Percentiles rank a stretch among this genome's conserved stretches.
Evolutionary conservation across 768 basidiomycete species (phyloP).

Genomic region (Boletales sp.): DNA sequence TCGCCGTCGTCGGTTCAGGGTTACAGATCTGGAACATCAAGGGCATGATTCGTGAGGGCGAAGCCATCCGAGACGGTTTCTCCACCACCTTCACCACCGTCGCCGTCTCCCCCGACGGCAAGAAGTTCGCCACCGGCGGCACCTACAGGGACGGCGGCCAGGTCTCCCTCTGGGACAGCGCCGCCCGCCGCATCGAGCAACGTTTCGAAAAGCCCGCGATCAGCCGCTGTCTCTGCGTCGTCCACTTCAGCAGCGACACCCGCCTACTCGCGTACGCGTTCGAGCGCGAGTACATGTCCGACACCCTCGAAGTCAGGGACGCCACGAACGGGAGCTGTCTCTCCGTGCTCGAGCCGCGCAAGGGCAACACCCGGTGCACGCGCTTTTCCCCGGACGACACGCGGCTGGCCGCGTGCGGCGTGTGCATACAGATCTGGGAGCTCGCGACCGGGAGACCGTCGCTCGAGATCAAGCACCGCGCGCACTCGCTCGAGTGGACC

Average conservation of each 20-base stretch:
- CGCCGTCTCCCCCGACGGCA: constrained; percentile 21
- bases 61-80: constrained; percentile 20
- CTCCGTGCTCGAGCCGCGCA: constrained; percentile 18
- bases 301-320: constrained; percentile 15
- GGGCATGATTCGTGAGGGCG: constrained; percentile 18
- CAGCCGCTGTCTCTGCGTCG: constrained; percentile 22
- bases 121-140: constrained; percentile 21
- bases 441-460: constrained; percentile 12
- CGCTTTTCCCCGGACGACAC: constrained; percentile 23
- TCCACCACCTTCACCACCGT: constrained; percentile 27
- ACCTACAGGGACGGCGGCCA: constrained; percentile 24
- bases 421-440: constrained; percentile 24
- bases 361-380: constrained; percentile 23
- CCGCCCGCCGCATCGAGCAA: constrained; percentile 19
- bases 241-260: constrained; percentile 20
- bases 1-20: constrained; percentile 24
- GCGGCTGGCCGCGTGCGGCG: constrained; percentile 21
- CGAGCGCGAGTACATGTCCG: constrained; percentile 25
- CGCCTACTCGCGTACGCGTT: constrained; percentile 19
- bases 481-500: constrained; percentile 24
- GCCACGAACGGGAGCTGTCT: constrained; percentile 12
- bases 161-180: constrained; percentile 21
- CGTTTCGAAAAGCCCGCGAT: constrained; percentile 21
- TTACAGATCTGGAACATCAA: constrained; percentile 24
- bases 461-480: constrained; percentile 25